Evolutionary conservation across 2,329 filamentous ascomycete genomes (phyloP), one percentile per base, ranked within the genome.

Genomic region (Epichloe glyceriae): DNA sequence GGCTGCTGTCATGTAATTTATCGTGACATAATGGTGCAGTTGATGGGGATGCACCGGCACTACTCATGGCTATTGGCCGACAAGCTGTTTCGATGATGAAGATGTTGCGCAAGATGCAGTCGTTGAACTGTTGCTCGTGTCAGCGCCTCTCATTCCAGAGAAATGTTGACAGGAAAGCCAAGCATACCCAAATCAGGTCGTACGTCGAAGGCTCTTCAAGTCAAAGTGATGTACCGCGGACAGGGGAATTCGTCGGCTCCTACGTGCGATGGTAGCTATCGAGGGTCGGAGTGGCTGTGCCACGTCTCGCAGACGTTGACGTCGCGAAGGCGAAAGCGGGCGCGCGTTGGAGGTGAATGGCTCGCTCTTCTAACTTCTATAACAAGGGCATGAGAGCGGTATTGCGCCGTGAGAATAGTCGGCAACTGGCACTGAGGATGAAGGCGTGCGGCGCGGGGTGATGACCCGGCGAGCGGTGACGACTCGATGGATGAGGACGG

Each of bases 311-410:
- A 34, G 38, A 41, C 46, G 46, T 35, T 17, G 43, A 41, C 46
- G 42, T 30, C 17, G 17, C 49, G 33, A 55, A 47, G 57, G 53
- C 52, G 50, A 49, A 49, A 53, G 54, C 54, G n/a, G 20, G 43
- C 43, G 26, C 43, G 37, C 52, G 44, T 26, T 19, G 41, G 14
- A 54, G 54, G 54, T 47, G 11, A 30, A 34, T n/a, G 37, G 56
- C 56, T 64, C 60, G 56, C 56, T 64, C 60, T 62, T 61, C 64
- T 67, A 67, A 63, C 60, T 62, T 61, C 64, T 68, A 68, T 66
- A 64, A 67, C 59, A 55, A 57, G 57, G 48, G 60, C 65, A 68
- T 66, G 59, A 56, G 61, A 53, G 56, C 54, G 51, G 52, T 51
- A 20, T 20, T 43, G 30, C 20, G 47, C 47, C 47, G 40, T 44